Evolutionary conservation across 2,329 filamentous ascomycete genomes (phyloP).

Genomic region (Cladobotryum protrusum): DNA sequence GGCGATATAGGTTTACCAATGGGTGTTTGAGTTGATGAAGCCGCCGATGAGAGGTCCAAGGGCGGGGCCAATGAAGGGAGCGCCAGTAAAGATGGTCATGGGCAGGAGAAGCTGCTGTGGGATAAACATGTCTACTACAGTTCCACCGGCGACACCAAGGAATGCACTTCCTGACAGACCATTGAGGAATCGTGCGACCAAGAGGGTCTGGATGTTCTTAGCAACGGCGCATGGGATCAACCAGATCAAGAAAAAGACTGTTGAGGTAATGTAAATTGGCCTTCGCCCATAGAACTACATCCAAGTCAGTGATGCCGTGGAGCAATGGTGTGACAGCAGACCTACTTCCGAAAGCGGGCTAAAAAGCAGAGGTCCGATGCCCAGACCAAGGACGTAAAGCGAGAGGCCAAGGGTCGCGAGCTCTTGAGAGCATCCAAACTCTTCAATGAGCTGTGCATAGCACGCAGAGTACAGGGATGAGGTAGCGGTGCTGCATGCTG

Average conservation of each 20-base stretch:
- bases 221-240: no score
- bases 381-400: slow-evolving; percentile 38
- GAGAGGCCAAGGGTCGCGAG: background rate
- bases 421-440: no score
- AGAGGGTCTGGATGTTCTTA: no score
- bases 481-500: no score
- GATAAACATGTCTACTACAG: slow-evolving; percentile 52
- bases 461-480: no score
- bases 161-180: slow-evolving; percentile 53
- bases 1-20: slow-evolving; percentile 45
- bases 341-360: no score
- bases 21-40: slow-evolving; percentile 27
- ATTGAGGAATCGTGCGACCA: background rate
- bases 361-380: slow-evolving; percentile 48
- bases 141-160: slow-evolving; percentile 52
- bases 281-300: slow-evolving; percentile 53
- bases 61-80: slow-evolving; percentile 53
- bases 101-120: slow-evolving; percentile 45
- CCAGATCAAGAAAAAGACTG: background rate
- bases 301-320: slow-evolving; percentile 49
- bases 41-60: slow-evolving; percentile 49
- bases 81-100: slow-evolving; percentile 48
- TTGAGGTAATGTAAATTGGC: background rate
- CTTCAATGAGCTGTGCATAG: no score
- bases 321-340: no score